Percentiles rank a stretch among this genome's conserved stretches.
Evolutionary conservation across 108 stramenopile genomes (phyloP).

Genomic region (Discostella pseudostelligera): DNA sequence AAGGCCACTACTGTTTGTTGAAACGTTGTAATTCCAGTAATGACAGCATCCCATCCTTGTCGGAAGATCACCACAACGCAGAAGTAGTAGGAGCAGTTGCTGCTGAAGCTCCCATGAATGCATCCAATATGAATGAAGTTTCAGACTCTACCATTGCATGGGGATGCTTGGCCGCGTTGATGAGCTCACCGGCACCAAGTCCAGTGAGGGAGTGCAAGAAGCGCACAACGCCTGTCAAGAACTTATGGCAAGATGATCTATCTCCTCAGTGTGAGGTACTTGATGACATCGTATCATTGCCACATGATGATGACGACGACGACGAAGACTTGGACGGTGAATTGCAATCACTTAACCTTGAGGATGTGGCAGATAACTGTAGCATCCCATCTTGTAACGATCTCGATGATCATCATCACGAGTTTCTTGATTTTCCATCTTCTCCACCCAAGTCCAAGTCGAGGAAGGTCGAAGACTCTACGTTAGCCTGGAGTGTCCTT

Average conservation of each 20-base stretch:
- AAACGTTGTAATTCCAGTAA: background rate
- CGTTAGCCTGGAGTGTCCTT: conserved; percentile 6
- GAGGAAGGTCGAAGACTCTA: conserved; percentile 1
- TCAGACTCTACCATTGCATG: conserved; percentile 7
- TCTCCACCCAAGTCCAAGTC: background rate
- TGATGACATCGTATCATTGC: background rate
- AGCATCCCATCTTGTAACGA: background rate
- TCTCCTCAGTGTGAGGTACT: background rate
- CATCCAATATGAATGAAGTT: background rate
- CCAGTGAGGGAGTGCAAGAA: background rate
- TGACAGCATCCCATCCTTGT: conserved; percentile 12
- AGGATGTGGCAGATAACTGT: background rate
- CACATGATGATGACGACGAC: no score
- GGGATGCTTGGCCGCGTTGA: conserved; percentile 9
- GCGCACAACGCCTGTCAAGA: conserved; percentile 13
- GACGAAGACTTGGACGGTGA: background rate
- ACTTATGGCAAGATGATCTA: conserved; percentile 7
- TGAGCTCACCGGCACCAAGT: conserved; percentile 7
- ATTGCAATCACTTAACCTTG: background rate
- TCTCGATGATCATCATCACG: no score
- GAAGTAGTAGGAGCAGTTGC: no score
- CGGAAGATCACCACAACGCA: background rate
- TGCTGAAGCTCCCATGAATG: no score
- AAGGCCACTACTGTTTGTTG: background rate
- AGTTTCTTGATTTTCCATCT: background rate